Percentiles rank a stretch among this genome's conserved stretches.
Conservation (phyloP, 192 early-diverging fungal genomes). For the Martensiomyces pterosporus region DNA sequence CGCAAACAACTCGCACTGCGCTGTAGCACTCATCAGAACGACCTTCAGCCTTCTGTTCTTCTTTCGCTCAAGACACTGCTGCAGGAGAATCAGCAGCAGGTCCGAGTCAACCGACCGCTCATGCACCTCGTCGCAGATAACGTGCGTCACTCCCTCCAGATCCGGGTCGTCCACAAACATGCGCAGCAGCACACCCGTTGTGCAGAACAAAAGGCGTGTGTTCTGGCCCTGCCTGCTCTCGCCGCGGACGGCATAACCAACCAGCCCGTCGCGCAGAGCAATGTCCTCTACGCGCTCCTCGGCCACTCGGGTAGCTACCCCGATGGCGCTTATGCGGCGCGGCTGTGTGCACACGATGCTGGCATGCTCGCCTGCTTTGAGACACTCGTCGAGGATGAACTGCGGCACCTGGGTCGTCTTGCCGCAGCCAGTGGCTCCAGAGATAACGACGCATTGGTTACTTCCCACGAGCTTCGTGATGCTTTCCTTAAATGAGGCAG, state of each 20-base stretch:
- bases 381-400: slow-evolving; percentile 72
- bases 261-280: slow-evolving; percentile 8
- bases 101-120: slow-evolving; percentile 77
- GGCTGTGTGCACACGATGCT: slow-evolving; percentile 89
- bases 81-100: slow-evolving; percentile 73
- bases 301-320: slow-evolving; percentile 61
- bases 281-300: slow-evolving; percentile 53
- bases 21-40: slow-evolving; percentile 90
- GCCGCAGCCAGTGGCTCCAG: slow-evolving; percentile 50
- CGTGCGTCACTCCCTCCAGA: slow-evolving; percentile 24
- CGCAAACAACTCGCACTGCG: slow-evolving; percentile 74
- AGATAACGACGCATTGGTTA: slow-evolving; percentile 23
- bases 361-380: slow-evolving; percentile 40
- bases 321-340: slow-evolving; percentile 70
- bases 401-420: slow-evolving; percentile 81
- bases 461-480: slow-evolving; percentile 7
- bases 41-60: slow-evolving; percentile 56
- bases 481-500: neutral
- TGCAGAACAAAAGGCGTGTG: slow-evolving; percentile 63
- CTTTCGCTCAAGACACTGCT: slow-evolving; percentile 55
- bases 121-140: slow-evolving; percentile 89
- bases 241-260: slow-evolving; percentile 64
- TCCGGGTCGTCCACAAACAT: slow-evolving; percentile 35
- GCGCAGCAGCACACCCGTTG: slow-evolving; percentile 62
- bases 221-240: slow-evolving; percentile 51